Evolutionary conservation across 805 yeast species (phyloP), one percentile per base, ranked within the genome.

Genomic region (Cyberlindnera subsufficiens): DNA sequence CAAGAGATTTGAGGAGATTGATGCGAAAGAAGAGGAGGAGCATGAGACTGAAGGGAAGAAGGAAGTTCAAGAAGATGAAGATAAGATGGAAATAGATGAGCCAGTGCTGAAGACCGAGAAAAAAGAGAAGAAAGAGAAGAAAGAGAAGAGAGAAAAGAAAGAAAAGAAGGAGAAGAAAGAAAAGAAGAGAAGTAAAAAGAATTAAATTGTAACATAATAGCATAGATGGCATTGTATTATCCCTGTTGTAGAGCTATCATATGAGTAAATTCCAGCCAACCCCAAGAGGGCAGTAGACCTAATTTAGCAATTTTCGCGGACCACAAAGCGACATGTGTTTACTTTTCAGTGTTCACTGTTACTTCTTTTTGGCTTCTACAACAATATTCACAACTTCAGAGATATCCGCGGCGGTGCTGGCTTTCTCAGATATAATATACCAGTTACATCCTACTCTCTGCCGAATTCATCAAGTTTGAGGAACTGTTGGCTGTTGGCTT

Each of bases 1-100:
- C 44, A 55, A 47, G 47, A 50, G 44, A 40, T 54, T 54, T 37
- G 50, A 49, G 14, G 46, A 32, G 20, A 16, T 38, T 34, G 33
- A 38, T 10, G 37, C 34, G 19, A 17, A 20, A 18, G 40, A 22
- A 17, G 47, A 29, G n/a, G 27, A 35, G 7, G 34, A 41, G 18
- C 42, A 30, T n/a, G 41, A 34, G 25, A n/a, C 27, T 11, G 40
- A 22, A 5, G 42, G 27, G n/a, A 27, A 17, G 10, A 37, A 22
- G 5, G 43, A 32, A 13, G 40, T 29, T n/a, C 19, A 33, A 20
- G 27, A 22, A 22, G 44, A 34, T 15, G 45, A 39, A 22, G 44
- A 39, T 16, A 35, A 37, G 42, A 43, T 40, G 49, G 47, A 50
- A 9, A 27, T 45, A 31, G 51, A 43, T 27, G 48, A 44, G 18